phyloP scores from a whole-genome alignment of 768 basidiomycete genomes.

The Mycena capillaripes region DNA sequence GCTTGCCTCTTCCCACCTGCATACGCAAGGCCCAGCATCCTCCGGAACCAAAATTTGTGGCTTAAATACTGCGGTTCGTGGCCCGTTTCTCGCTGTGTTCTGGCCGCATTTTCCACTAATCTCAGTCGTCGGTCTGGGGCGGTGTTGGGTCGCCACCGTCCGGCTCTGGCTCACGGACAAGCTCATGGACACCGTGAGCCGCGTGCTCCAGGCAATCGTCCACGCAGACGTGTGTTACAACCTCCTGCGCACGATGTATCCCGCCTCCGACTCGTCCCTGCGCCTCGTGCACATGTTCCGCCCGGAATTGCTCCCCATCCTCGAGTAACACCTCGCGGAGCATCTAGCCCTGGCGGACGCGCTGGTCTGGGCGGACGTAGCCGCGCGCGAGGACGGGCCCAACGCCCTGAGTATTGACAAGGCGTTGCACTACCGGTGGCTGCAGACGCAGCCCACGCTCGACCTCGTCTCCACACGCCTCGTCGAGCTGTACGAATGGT shows the following conservation, averaged over 20 bases:
- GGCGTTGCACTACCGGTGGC: constrained; percentile 6
- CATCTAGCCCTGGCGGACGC: constrained; percentile 20
- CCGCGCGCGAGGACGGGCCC: constrained; percentile 6
- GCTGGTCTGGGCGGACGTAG: constrained; percentile 28
- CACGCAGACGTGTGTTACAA: neutral
- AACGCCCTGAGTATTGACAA: neutral
- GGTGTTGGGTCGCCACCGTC: neutral
- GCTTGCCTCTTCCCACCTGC: neutral
- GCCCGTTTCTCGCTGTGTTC: no score
- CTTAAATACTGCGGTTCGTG: no score
- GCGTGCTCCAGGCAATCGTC: neutral
- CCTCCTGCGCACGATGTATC: neutral
- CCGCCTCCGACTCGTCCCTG: neutral
- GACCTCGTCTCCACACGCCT: constrained; percentile 1
- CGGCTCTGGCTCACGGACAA: neutral
- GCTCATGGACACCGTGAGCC: neutral
- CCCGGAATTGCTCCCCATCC: neutral
- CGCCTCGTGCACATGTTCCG: neutral
- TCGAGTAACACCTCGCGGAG: neutral
- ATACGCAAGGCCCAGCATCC: no score
- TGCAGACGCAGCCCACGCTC: constrained; percentile 10
- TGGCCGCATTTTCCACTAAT: no score
- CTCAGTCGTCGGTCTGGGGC: no score
- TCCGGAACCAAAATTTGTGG: no score
- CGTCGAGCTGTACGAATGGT: constrained; percentile 2